Conservation (phyloP, 768 basidiomycete species). For the Pisolithus microcarpus region DNA sequence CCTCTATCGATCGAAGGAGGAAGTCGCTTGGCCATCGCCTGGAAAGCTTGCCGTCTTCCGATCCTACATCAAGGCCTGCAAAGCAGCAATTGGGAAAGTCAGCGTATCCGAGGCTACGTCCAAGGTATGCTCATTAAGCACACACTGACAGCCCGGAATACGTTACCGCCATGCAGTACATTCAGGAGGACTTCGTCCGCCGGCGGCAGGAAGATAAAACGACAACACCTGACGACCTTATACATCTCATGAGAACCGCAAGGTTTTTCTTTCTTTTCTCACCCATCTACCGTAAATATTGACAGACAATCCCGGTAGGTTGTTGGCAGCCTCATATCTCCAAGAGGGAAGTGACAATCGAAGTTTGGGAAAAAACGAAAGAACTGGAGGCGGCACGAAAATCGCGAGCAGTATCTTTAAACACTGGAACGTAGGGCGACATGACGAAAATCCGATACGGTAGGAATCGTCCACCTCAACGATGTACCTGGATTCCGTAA, state of each 20-base stretch:
- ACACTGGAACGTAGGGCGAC: not conserved
- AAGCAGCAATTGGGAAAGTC: constrained; percentile 38
- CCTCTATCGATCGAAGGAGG: constrained; percentile 45
- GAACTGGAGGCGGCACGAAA: constrained; percentile 40
- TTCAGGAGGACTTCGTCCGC: constrained; percentile 68
- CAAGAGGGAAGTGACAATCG: constrained; percentile 42
- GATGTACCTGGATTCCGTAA: no score
- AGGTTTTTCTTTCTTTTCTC: constrained; percentile 38
- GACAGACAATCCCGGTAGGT: constrained; percentile 26
- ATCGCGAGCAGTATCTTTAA: not conserved
- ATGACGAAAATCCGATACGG: no score
- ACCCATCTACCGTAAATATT: not conserved
- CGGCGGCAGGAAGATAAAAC: constrained; percentile 32
- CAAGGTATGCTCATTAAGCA: constrained; percentile 36
- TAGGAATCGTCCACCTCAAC: no score
- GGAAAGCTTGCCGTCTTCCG: constrained; percentile 52
- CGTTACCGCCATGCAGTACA: constrained; percentile 38
- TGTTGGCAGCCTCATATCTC: constrained; percentile 52
- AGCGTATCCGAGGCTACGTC: constrained; percentile 48
- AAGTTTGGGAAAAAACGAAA: constrained; percentile 56
- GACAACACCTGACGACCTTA: constrained; percentile 53
- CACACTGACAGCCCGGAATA: not conserved
- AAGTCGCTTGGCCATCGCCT: constrained; percentile 38
- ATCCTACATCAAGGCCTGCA: constrained; percentile 53
- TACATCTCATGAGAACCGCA: constrained; percentile 60